Percentiles rank a stretch among this genome's conserved stretches.
Conservation (phyloP, 2,329 filamentous ascomycete genomes). For the Exophiala oligosperma region DNA sequence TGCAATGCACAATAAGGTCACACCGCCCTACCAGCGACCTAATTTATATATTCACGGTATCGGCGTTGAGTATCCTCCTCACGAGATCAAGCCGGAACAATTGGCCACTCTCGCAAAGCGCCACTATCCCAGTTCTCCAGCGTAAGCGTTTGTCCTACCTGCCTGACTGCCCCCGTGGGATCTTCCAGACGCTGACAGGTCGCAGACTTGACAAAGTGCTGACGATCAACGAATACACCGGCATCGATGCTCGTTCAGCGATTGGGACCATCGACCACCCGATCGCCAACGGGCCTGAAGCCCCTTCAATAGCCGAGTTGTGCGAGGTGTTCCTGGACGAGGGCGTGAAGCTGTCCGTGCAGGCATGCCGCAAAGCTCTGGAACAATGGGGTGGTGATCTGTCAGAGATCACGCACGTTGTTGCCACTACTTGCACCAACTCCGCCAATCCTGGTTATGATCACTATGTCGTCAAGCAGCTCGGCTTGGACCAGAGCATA, state of each 20-base stretch:
- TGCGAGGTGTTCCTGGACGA: conserved; percentile 32
- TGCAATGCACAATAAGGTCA: conserved; percentile 25
- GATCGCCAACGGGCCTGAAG: conserved; percentile 54
- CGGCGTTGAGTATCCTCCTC: conserved; percentile 61
- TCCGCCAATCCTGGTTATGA: conserved; percentile 70
- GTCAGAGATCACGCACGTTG: conserved; percentile 61
- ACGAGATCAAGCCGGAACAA: conserved; percentile 51
- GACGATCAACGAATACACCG: conserved; percentile 64
- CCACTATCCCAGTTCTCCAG: conserved; percentile 60
- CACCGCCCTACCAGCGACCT: conserved; percentile 38
- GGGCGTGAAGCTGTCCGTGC: conserved; percentile 34
- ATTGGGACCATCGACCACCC: conserved; percentile 63
- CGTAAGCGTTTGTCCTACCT: conserved; percentile 47
- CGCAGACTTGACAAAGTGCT: conserved; percentile 63
- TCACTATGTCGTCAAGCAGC: conserved; percentile 60
- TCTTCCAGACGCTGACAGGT: neutral
- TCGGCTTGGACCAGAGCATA: conserved; percentile 59
- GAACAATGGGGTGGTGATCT: conserved; percentile 33
- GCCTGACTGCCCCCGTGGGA: neutral
- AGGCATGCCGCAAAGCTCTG: conserved; percentile 34
- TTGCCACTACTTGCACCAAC: conserved; percentile 68
- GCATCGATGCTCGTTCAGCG: conserved; percentile 63
- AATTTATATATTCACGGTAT: conserved; percentile 60
- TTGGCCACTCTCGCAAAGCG: conserved; percentile 55
- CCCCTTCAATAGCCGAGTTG: conserved; percentile 32